phyloP scores from a whole-genome alignment of 2,329 filamentous ascomycete species.

The Incumbomyces lentus region DNA sequence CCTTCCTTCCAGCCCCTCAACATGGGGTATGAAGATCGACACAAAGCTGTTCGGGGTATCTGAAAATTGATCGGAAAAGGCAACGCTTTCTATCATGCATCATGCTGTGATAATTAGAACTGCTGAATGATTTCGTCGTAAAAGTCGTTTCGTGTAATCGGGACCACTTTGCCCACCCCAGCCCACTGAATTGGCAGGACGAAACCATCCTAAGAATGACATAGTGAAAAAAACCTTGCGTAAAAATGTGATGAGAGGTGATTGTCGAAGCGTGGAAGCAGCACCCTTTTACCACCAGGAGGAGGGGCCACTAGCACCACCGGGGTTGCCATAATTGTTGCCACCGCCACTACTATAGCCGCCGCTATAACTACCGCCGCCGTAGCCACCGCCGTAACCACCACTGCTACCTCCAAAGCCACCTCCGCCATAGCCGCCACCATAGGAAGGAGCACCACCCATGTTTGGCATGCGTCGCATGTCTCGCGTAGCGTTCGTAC shows the following conservation, averaged over 20 bases:
- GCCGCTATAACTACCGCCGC: slow-evolving; percentile 22
- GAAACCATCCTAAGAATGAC: no score
- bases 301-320: slow-evolving; percentile 39
- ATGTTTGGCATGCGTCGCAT: slow-evolving; percentile 61
- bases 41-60: slow-evolving; percentile 34
- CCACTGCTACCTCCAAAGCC: slow-evolving; percentile 23
- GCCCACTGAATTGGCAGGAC: not conserved
- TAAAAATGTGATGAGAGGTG: no score
- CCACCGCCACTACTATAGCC: slow-evolving; percentile 27
- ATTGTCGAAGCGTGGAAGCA: no score
- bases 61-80: slow-evolving; percentile 37
- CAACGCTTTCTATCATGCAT: slow-evolving; percentile 44
- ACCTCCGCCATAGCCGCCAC: slow-evolving; percentile 21
- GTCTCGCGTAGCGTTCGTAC: slow-evolving; percentile 60
- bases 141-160: slow-evolving; percentile 16
- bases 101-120: slow-evolving; percentile 30
- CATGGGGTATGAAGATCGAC: slow-evolving; percentile 27
- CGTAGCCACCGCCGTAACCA: slow-evolving; percentile 23
- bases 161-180: slow-evolving; percentile 31
- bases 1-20: slow-evolving; percentile 16
- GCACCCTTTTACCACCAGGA: slow-evolving; percentile 39
- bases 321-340: slow-evolving; percentile 38
- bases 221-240: slow-evolving; percentile 18
- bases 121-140: slow-evolving; percentile 12
- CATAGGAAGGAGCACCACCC: slow-evolving; percentile 28